Percentiles rank a stretch among this genome's conserved stretches.
These are phyloP conservation scores for Aspergillus sp. DNA, from an alignment of 2,329 filamentous ascomycete genomes.

Conservation along the genomic window DNA sequence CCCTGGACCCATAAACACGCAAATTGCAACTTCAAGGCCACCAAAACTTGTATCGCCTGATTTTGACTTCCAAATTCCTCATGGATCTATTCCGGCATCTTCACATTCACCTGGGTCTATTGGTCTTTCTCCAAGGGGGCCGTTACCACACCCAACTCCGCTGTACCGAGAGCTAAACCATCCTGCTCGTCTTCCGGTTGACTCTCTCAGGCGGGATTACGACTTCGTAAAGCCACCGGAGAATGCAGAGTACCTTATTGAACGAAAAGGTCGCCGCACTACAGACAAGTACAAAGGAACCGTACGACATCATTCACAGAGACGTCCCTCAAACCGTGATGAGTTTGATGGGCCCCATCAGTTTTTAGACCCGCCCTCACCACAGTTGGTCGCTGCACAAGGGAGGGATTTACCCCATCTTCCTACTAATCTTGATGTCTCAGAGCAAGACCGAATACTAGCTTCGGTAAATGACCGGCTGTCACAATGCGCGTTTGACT, in stretches of 20 bases:
- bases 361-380: slow-evolving; percentile 70
- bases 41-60: slow-evolving; percentile 27
- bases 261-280: slow-evolving; percentile 34
- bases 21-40: slow-evolving; percentile 21
- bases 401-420: slow-evolving; percentile 79
- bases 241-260: slow-evolving; percentile 36
- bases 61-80: slow-evolving; percentile 32
- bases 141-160: slow-evolving; percentile 28
- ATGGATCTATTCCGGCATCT: slow-evolving; percentile 28
- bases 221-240: slow-evolving; percentile 34
- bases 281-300: slow-evolving; percentile 32
- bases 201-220: slow-evolving; percentile 33
- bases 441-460: slow-evolving; percentile 81
- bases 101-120: slow-evolving; percentile 29
- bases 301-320: slow-evolving; percentile 50
- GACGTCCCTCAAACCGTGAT: slow-evolving; percentile 76
- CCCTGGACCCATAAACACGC: slow-evolving; percentile 30
- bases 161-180: slow-evolving; percentile 37
- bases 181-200: slow-evolving; percentile 29
- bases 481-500: slow-evolving; percentile 84
- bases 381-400: slow-evolving; percentile 71
- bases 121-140: slow-evolving; percentile 34
- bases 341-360: slow-evolving; percentile 89
- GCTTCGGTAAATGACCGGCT: slow-evolving; percentile 80
- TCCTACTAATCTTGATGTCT: slow-evolving; percentile 76